A percentile compares a stretch with the other conserved stretches of the same genome.
These are phyloP conservation scores for Russula griseocarnosa DNA, from an alignment of 768 basidiomycete genomes.

Conservation along the genomic window DNA sequence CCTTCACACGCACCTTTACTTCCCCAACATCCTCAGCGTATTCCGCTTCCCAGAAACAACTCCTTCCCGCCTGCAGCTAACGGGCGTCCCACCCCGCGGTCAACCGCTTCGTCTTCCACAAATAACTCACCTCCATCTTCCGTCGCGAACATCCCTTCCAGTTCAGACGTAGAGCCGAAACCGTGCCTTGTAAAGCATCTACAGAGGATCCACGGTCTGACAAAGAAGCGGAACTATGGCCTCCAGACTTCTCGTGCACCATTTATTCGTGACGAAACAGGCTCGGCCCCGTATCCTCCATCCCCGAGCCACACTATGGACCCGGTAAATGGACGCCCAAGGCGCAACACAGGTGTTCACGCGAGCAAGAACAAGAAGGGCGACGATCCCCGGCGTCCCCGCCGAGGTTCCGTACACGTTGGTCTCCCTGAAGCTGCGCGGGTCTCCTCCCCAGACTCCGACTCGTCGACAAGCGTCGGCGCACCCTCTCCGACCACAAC, in stretches of 20 bases:
- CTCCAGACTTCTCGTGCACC: conserved; percentile 22
- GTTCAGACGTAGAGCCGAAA: conserved; percentile 13
- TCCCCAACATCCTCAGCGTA: conserved; percentile 17
- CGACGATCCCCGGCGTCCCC: conserved; percentile 23
- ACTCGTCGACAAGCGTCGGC: conserved; percentile 20
- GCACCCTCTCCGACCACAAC: conserved; percentile 25
- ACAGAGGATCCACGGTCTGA: conserved; percentile 28
- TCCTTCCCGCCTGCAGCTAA: conserved; percentile 22
- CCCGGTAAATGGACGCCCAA: conserved; percentile 13
- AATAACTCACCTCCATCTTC: conserved; percentile 19
- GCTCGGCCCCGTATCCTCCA: not conserved
- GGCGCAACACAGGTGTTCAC: conserved; percentile 23
- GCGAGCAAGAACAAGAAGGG: conserved; percentile 18
- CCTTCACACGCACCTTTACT: conserved; percentile 6
- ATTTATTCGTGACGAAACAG: conserved; percentile 26
- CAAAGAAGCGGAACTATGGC: conserved; percentile 29
- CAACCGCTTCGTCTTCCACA: conserved; percentile 9
- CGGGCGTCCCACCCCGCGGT: conserved; percentile 9
- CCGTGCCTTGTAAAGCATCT: conserved; percentile 28
- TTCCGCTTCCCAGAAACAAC: conserved; percentile 25
- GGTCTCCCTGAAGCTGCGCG: conserved; percentile 14
- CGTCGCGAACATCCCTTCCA: not conserved
- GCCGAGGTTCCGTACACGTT: conserved; percentile 21
- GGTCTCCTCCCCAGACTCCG: conserved; percentile 27
- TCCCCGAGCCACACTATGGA: conserved; percentile 5